Percentiles rank a stretch among this genome's conserved stretches.
phyloP scores from a whole-genome alignment of 768 basidiomycete species.

The Mycena rosella region DNA sequence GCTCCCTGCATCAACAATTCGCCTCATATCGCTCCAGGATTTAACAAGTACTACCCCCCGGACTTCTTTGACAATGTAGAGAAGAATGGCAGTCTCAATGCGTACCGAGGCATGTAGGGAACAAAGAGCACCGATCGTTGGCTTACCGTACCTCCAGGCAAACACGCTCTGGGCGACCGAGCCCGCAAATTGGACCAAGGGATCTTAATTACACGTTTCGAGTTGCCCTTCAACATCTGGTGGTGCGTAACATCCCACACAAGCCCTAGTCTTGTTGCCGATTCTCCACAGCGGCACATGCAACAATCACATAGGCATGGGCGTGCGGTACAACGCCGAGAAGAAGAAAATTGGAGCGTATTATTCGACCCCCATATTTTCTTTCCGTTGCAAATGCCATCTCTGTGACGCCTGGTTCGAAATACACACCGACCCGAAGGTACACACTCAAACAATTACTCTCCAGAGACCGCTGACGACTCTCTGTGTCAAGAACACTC shows the following conservation, averaged over 20 bases:
- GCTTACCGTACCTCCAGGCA: slow-evolving; percentile 63
- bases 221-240: slow-evolving; percentile 97
- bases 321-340: slow-evolving; percentile 99
- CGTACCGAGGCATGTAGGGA: slow-evolving; percentile 64
- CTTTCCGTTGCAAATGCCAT: slow-evolving; percentile 98
- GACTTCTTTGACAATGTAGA: slow-evolving; percentile 72
- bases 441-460: slow-evolving; percentile 45
- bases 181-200: slow-evolving; percentile 97
- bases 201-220: slow-evolving; percentile 95
- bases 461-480: not conserved
- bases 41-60: slow-evolving; percentile 86
- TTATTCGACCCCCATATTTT: slow-evolving; percentile 94
- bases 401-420: slow-evolving; percentile 98
- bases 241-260: slow-evolving; percentile 66
- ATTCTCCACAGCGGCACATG: slow-evolving; percentile 80
- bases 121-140: not conserved
- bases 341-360: slow-evolving; percentile 98
- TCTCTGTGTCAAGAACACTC: slow-evolving; percentile 77
- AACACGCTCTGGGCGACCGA: slow-evolving; percentile 93
- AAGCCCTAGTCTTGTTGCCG: not conserved
- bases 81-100: slow-evolving; percentile 69
- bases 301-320: slow-evolving; percentile 97
- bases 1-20: not conserved
- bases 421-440: slow-evolving; percentile 97
- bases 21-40: slow-evolving; percentile 54